phyloP scores from a whole-genome alignment of 441 rosid genomes.

The Erodium moschatum region DNA sequence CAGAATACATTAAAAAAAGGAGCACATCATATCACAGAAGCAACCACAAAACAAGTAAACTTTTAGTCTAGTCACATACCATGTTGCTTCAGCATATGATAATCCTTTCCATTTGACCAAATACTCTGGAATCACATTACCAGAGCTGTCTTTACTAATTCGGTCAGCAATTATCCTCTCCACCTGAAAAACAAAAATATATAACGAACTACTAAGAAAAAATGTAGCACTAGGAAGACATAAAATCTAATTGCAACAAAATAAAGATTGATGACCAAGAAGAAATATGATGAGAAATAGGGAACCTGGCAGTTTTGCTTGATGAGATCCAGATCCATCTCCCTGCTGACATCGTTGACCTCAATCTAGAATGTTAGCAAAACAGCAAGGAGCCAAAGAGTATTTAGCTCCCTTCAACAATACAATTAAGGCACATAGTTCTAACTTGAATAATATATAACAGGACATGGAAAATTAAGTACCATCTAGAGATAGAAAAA shows the following conservation, averaged over 20 bases:
- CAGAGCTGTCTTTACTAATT: slow-evolving; percentile 62
- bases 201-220: slow-evolving; percentile 19
- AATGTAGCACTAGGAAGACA: slow-evolving; percentile 8
- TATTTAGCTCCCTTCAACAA: background rate
- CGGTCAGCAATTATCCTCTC: slow-evolving; percentile 89
- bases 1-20: background rate
- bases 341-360: slow-evolving; percentile 95
- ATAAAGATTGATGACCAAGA: slow-evolving; percentile 7
- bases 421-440: background rate
- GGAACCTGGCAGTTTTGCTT: slow-evolving; percentile 94
- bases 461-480: too few species aligned
- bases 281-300: slow-evolving; percentile 13
- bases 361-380: slow-evolving; percentile 57
- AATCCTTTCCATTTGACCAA: slow-evolving; percentile 99
- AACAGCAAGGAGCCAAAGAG: background rate
- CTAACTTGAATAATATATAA: slow-evolving; percentile 1
- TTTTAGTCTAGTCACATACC: slow-evolving; percentile 35
- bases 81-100: slow-evolving; percentile 99
- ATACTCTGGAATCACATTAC: slow-evolving; percentile 79
- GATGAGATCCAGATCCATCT: slow-evolving; percentile 98
- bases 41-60: background rate
- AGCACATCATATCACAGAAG: background rate
- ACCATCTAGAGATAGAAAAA: background rate
- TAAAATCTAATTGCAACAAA: slow-evolving; percentile 1
- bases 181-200: slow-evolving; percentile 44